phyloP scores from a whole-genome alignment of 108 stramenopile genomes.

The Skeletonema grethae region DNA sequence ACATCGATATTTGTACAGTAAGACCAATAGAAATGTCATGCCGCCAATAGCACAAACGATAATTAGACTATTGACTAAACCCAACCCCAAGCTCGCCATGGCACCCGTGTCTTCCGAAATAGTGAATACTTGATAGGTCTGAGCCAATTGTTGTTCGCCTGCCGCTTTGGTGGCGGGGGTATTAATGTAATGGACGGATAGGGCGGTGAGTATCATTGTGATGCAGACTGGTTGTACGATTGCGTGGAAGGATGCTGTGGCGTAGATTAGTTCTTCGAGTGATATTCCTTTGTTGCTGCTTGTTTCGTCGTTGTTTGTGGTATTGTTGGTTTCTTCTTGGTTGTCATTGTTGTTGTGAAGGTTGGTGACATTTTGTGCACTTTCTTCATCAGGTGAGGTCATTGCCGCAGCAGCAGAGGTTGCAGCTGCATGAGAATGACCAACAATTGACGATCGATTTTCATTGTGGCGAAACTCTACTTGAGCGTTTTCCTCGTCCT shows the following conservation, averaged over 20 bases:
- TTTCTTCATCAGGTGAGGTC: neutral
- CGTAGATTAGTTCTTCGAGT: slow-evolving; percentile 76
- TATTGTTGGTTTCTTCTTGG: too few relatives aligned
- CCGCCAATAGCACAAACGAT: slow-evolving; percentile 85
- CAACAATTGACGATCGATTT: neutral
- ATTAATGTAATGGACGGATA: slow-evolving; percentile 66
- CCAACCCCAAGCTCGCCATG: slow-evolving; percentile 64
- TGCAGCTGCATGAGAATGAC: neutral
- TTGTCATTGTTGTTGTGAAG: neutral
- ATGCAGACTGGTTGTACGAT: slow-evolving; percentile 71
- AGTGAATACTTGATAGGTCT: slow-evolving; percentile 59
- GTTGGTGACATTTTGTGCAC: neutral
- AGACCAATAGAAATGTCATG: slow-evolving; percentile 91
- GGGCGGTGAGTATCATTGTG: slow-evolving; percentile 78
- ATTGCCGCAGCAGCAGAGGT: neutral
- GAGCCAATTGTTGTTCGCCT: slow-evolving; percentile 57
- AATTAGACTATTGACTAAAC: slow-evolving; percentile 89
- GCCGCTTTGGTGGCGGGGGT: slow-evolving; percentile 61
- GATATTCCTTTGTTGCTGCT: slow-evolving; percentile 21
- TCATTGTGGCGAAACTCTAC: neutral
- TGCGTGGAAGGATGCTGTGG: slow-evolving; percentile 70
- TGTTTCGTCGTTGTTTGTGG: neutral
- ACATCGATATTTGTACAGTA: slow-evolving; percentile 89
- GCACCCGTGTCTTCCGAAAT: slow-evolving; percentile 53
- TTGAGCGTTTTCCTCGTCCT: neutral